These are phyloP conservation scores for Dioszegia crocea DNA, from an alignment of 768 basidiomycete species.

Conservation along the genomic window DNA sequence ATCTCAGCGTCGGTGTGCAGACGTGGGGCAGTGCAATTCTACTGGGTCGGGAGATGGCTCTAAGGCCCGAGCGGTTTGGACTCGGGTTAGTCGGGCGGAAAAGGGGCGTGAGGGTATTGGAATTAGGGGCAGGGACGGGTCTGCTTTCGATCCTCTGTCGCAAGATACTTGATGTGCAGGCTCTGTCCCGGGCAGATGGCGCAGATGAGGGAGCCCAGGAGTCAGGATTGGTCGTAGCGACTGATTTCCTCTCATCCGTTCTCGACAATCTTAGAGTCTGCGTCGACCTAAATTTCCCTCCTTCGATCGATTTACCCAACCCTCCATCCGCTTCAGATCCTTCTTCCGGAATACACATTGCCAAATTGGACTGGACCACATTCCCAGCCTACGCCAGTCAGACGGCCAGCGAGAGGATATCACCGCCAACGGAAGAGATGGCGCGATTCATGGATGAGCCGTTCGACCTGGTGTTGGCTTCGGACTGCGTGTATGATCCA, in stretches of 20 bases:
- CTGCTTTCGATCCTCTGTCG: slow-evolving; percentile 45
- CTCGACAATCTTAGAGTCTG: slow-evolving; percentile 46
- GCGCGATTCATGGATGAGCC: slow-evolving; percentile 18
- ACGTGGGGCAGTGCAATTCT: slow-evolving; percentile 50
- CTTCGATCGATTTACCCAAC: not conserved
- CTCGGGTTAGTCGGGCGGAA: slow-evolving; percentile 7
- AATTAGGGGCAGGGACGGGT: slow-evolving; percentile 48
- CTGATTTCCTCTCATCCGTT: slow-evolving; percentile 43
- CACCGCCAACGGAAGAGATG: slow-evolving; percentile 8
- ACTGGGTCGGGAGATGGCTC: slow-evolving; percentile 40
- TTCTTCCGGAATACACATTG: slow-evolving; percentile 24
- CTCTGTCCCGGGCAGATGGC: not conserved
- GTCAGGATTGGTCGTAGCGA: slow-evolving; percentile 40
- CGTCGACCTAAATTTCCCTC: slow-evolving; percentile 46
- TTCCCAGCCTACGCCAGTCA: slow-evolving; percentile 27
- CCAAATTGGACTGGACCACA: slow-evolving; percentile 46
- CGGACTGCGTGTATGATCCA: slow-evolving; percentile 49
- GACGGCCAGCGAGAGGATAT: not conserved
- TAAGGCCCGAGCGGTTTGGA: slow-evolving; percentile 33
- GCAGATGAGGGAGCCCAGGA: not conserved
- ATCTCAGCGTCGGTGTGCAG: slow-evolving; percentile 48
- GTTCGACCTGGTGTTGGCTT: slow-evolving; percentile 47
- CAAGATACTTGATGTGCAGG: slow-evolving; percentile 34
- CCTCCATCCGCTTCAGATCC: not conserved
- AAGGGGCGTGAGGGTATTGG: slow-evolving; percentile 34